These are phyloP conservation scores for Globisporangium irregulare DNA, from an alignment of 352 stramenopile genomes.

Conservation along the genomic window DNA sequence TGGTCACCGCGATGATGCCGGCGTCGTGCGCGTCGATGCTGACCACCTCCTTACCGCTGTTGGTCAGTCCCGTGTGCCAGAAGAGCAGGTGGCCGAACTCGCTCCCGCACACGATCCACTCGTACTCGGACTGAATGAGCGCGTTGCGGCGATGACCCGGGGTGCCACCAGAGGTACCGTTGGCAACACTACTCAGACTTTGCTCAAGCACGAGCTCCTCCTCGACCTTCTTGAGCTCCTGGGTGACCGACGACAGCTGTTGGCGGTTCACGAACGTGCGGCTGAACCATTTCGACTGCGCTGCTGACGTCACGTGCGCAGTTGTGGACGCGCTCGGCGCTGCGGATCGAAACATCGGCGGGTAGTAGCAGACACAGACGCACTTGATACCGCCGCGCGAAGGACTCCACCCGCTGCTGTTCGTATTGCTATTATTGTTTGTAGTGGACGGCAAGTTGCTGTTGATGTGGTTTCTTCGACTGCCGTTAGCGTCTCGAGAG, in stretches of 20 bases:
- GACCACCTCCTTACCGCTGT: conserved; percentile 36
- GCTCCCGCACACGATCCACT: conserved; percentile 66
- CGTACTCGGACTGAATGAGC: conserved; percentile 43
- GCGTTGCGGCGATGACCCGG: conserved; percentile 16
- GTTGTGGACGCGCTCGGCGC: conserved; percentile 7
- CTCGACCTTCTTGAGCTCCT: conserved; percentile 19
- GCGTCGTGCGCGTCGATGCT: conserved; percentile 56
- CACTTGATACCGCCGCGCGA: conserved; percentile 6
- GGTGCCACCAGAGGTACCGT: neutral
- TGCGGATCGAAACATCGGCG: conserved; percentile 42
- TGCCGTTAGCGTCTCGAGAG: neutral
- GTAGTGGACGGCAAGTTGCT: neutral
- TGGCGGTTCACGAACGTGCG: conserved; percentile 29
- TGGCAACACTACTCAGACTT: neutral
- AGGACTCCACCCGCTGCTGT: neutral
- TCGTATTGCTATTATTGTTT: neutral
- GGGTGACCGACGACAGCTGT: conserved; percentile 12
- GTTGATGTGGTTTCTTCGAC: neutral
- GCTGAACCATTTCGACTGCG: conserved; percentile 35
- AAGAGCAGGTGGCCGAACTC: conserved; percentile 68
- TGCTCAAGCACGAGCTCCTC: neutral
- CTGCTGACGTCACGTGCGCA: conserved; percentile 4
- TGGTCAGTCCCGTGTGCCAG: conserved; percentile 56
- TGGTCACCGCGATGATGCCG: conserved; percentile 33
- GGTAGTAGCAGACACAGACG: conserved; percentile 56